Evolutionary conservation across 768 basidiomycete species (phyloP), one percentile per base, ranked within the genome.

Genomic region (Psilocybe cyanescens): DNA sequence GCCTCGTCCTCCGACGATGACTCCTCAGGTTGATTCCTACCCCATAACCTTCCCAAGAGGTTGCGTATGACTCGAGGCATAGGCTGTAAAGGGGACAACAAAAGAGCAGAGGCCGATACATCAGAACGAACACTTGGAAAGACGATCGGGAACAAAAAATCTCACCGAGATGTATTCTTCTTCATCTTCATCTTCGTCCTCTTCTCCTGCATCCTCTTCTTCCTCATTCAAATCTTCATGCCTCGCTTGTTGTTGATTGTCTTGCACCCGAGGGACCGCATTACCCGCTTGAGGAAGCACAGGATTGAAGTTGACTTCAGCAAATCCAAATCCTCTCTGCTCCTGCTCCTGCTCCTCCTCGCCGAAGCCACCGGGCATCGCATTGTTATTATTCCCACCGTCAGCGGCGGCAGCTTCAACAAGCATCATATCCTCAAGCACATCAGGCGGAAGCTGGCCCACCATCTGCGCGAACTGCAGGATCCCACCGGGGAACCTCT

Each of bases 401-500:
- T 51, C 72, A 12, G 54, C 70, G 0, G 52, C 71, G n/a, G 62
- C 74, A 39, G 75, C 82, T 8, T 79, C 77, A 28, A 71, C 79
- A 50, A 85, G 52, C 81, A 90, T 79, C 68, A 90, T 55, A 57
- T 86, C 86, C 52, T 89, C 81, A 59, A 91, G 63, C n/a, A 78
- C 80, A 45, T 88, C 87, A 46, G 83, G 81, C 3, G 84, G 80
- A 61, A 83, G 74, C 64, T 86, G 81, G 19, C 71, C 84, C 44
- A 84, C 75, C 69, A 81, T 73, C 70, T 87, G 83, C 19, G 83
- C 82, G 64, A 90, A 86, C 67, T 89, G 84, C 19, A 85, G 73
- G n/a, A 89, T 72, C 1, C 89, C 90, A 0, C 85, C 89, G 0
- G 85, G 88, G 59, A 90, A 85, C 62, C 83, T 81, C 35, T 78